phyloP scores from a whole-genome alignment of 2,329 filamentous ascomycete species.

The Penicillium concentricum region DNA sequence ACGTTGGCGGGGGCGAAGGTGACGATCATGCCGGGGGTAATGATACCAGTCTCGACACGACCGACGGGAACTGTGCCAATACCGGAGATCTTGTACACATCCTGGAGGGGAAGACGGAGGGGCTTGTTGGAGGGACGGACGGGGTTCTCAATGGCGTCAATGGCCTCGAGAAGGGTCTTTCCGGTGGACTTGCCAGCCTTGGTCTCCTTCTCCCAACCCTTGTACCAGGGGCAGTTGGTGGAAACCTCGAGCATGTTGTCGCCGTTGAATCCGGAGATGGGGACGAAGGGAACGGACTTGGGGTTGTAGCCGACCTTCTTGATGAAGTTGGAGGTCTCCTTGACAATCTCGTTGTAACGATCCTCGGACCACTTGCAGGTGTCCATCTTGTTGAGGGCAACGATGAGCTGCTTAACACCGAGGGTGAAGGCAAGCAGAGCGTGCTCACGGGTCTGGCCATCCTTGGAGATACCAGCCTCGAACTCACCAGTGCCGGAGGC shows the following conservation, averaged over 20 bases:
- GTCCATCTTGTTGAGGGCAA: slow-evolving; percentile 99
- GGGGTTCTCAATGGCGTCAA: slow-evolving; percentile 91
- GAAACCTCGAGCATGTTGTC: slow-evolving; percentile 98
- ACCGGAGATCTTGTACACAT: slow-evolving; percentile 99
- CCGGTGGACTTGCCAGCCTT: slow-evolving; percentile 81
- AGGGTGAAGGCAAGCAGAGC: slow-evolving; percentile 99
- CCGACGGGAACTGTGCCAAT: slow-evolving; percentile 99
- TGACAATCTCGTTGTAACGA: slow-evolving; percentile 98
- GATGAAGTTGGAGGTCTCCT: slow-evolving; percentile 99
- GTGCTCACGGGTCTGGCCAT: slow-evolving; percentile 99
- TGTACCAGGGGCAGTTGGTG: slow-evolving; percentile 99
- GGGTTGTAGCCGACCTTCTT: slow-evolving; percentile 99
- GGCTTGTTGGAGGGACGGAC: slow-evolving; percentile 97
- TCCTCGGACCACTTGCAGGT: slow-evolving; percentile 97
- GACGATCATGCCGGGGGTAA: slow-evolving; percentile 81
- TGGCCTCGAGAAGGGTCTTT: slow-evolving; percentile 99
- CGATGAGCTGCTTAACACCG: slow-evolving; percentile 99
- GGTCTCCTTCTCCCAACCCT: slow-evolving; percentile 99
- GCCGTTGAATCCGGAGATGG: slow-evolving; percentile 99
- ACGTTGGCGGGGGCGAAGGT: slow-evolving; percentile 98
- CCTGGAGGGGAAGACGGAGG: slow-evolving; percentile 99
- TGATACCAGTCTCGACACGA: slow-evolving; percentile 99
- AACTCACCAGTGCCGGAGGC: slow-evolving; percentile 99
- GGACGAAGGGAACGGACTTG: slow-evolving; percentile 97
- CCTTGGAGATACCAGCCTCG: slow-evolving; percentile 99